Evolutionary conservation across 1,284 basidiomycete genomes (phyloP).

Genomic region (Sanguinoderma infundibulare): DNA sequence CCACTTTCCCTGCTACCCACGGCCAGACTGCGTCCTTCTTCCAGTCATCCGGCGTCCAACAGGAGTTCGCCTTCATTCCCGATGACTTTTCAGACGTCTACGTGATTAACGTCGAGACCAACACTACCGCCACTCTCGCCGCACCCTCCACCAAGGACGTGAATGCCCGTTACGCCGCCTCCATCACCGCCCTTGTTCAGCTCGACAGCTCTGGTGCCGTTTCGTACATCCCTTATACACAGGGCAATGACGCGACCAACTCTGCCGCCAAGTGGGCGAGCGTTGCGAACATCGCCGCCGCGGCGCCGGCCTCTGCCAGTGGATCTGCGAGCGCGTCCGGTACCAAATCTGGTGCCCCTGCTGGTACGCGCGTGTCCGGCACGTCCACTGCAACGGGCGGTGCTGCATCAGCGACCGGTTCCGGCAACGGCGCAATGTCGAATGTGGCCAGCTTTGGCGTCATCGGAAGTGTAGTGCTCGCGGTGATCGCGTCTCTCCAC

Average conservation of each 20-base stretch:
- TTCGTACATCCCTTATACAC: slow-evolving; percentile 68
- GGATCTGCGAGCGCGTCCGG: slow-evolving; percentile 6
- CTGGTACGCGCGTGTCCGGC: not conserved
- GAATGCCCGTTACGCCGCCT: slow-evolving; percentile 74
- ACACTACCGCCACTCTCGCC: slow-evolving; percentile 75
- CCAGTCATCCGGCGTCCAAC: slow-evolving; percentile 65
- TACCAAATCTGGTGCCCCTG: not conserved
- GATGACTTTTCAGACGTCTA: slow-evolving; percentile 81
- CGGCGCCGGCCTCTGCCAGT: slow-evolving; percentile 29
- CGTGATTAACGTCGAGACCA: slow-evolving; percentile 80
- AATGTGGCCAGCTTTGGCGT: slow-evolving; percentile 12
- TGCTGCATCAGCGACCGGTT: slow-evolving; percentile 1
- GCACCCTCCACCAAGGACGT: slow-evolving; percentile 74
- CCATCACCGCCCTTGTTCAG: slow-evolving; percentile 75
- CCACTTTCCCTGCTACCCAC: slow-evolving; percentile 74
- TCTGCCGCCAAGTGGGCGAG: slow-evolving; percentile 53
- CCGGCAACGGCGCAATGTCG: slow-evolving; percentile 15
- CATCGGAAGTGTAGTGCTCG: slow-evolving; percentile 10
- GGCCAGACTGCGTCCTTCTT: slow-evolving; percentile 84
- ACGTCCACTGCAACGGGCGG: slow-evolving; percentile 6
- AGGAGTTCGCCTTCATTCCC: slow-evolving; percentile 85
- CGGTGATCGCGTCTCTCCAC: slow-evolving; percentile 8
- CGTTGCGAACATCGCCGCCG: slow-evolving; percentile 38
- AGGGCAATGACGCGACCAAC: slow-evolving; percentile 49
- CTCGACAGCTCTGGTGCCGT: slow-evolving; percentile 70